Percentiles rank a stretch among this genome's conserved stretches.
Evolutionary conservation across 257 asterid species (phyloP).

Genomic region (Prunella vulgaris): DNA sequence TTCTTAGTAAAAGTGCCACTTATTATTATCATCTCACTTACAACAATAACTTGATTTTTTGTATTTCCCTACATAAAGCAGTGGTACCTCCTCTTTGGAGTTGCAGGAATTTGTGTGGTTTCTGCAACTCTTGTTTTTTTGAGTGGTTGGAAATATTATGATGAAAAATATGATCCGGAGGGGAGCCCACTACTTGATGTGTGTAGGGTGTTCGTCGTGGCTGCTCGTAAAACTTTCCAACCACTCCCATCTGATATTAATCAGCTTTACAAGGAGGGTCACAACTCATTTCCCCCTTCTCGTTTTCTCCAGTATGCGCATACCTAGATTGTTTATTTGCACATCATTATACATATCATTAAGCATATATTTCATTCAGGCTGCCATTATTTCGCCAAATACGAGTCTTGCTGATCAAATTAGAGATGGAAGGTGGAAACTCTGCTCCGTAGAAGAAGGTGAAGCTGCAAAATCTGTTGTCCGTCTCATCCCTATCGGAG

Average conservation of each 20-base stretch:
- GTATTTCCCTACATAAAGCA: no score
- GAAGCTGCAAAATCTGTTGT: conserved; percentile 12
- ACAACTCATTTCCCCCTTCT: no score
- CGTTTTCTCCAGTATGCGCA: not conserved
- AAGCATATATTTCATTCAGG: no score
- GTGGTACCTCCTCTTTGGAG: no score
- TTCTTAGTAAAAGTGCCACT: no score
- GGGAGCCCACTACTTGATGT: conserved; percentile 33
- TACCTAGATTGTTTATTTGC: no score
- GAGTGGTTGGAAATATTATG: conserved; percentile 18
- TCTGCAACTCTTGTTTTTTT: conserved; percentile 30
- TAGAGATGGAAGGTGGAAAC: conserved; percentile 19
- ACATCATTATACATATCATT: no score
- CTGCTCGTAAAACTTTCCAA: not conserved
- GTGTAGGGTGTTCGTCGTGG: conserved; percentile 34
- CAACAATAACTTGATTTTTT: no score
- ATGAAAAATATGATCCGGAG: not conserved
- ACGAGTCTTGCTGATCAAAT: no score
- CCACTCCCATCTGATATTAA: conserved; percentile 13
- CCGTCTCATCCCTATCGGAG: conserved; percentile 30
- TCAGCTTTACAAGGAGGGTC: conserved; percentile 4
- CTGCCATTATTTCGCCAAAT: conserved; percentile 32
- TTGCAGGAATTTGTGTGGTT: conserved; percentile 41
- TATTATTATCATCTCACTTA: no score
- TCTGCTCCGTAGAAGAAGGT: conserved; percentile 29